Evolutionary conservation across 768 basidiomycete species (phyloP).

Genomic region (Collybiopsis luxurians): DNA sequence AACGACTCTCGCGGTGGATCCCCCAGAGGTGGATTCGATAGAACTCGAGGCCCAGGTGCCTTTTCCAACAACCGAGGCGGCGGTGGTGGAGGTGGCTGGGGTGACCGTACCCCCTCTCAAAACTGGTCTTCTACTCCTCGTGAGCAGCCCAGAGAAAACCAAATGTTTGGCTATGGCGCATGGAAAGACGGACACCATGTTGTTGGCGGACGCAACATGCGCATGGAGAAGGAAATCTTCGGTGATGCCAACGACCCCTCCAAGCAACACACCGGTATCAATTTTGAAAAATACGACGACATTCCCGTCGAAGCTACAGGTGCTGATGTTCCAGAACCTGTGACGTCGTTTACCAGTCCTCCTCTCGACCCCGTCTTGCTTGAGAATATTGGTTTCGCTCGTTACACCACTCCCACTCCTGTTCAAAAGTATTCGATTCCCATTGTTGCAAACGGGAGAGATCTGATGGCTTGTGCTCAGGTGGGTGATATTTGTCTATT

Average conservation of each 20-base stretch:
- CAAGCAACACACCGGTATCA: constrained; percentile 95
- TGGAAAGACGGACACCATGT: constrained; percentile 93
- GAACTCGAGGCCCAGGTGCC: constrained; percentile 34
- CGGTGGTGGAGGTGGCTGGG: constrained; percentile 39
- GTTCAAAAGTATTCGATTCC: constrained; percentile 99
- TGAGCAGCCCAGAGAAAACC: constrained; percentile 37
- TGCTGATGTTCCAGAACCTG: constrained; percentile 93
- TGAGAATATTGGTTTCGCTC: constrained; percentile 92
- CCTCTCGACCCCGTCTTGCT: constrained; percentile 91
- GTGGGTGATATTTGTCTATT: constrained; percentile 34
- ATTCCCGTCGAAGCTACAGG: constrained; percentile 99
- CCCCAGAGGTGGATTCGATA: constrained; percentile 42
- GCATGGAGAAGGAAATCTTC: constrained; percentile 95
- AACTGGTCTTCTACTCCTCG: constrained; percentile 41
- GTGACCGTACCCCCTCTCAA: constrained; percentile 28
- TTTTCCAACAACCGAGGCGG: constrained; percentile 39
- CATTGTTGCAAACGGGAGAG: constrained; percentile 87
- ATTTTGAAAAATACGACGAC: constrained; percentile 99
- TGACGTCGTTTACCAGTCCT: constrained; percentile 80
- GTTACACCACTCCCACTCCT: constrained; percentile 93
- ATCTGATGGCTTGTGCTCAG: constrained; percentile 95
- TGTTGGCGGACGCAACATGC: constrained; percentile 77
- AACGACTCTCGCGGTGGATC: constrained; percentile 68
- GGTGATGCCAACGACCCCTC: constrained; percentile 84
- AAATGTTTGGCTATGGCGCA: constrained; percentile 59